Percentiles rank a stretch among this genome's conserved stretches.
phyloP scores from a whole-genome alignment of 192 early-diverging fungal species.

The Obelidium mucronatum region DNA sequence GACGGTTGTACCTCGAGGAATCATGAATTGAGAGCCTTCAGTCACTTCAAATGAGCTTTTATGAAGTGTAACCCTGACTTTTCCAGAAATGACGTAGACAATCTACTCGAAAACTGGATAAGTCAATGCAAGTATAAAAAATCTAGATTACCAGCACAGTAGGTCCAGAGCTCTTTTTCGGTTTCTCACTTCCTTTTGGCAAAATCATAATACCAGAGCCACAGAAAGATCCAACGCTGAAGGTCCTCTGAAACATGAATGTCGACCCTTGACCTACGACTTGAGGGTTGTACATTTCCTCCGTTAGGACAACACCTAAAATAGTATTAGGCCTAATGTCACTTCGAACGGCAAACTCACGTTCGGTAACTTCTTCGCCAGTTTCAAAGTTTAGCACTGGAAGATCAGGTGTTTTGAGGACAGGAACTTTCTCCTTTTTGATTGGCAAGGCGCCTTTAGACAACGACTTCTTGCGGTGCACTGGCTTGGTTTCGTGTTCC shows the following conservation, averaged over 20 bases:
- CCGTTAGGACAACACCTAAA: constrained; percentile 45
- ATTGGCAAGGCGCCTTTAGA: too few species aligned
- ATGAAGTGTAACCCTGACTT: constrained; percentile 52
- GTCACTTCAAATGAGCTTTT: constrained; percentile 51
- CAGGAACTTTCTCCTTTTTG: constrained; percentile 28
- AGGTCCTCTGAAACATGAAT: constrained; percentile 62
- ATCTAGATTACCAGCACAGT: constrained; percentile 51
- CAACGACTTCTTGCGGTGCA: neutral
- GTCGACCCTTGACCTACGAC: constrained; percentile 26
- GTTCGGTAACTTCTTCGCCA: constrained; percentile 39
- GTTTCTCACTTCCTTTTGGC: constrained; percentile 58
- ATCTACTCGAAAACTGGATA: constrained; percentile 29
- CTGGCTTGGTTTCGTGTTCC: neutral
- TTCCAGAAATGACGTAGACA: constrained; percentile 45
- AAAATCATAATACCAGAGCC: constrained; percentile 59
- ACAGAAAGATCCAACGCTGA: constrained; percentile 60
- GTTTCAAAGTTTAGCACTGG: constrained; percentile 46
- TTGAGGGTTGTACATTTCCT: constrained; percentile 43
- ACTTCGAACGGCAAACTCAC: too few species aligned
- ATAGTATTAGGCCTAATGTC: neutral
- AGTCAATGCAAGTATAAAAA: neutral
- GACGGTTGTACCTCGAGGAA: constrained; percentile 65
- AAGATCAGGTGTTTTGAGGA: constrained; percentile 38
- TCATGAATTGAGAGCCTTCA: constrained; percentile 52
- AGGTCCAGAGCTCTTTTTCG: constrained; percentile 52